Evolutionary conservation across 2,329 filamentous ascomycete species (phyloP).

Genomic region (Hypoxylon sp.): DNA sequence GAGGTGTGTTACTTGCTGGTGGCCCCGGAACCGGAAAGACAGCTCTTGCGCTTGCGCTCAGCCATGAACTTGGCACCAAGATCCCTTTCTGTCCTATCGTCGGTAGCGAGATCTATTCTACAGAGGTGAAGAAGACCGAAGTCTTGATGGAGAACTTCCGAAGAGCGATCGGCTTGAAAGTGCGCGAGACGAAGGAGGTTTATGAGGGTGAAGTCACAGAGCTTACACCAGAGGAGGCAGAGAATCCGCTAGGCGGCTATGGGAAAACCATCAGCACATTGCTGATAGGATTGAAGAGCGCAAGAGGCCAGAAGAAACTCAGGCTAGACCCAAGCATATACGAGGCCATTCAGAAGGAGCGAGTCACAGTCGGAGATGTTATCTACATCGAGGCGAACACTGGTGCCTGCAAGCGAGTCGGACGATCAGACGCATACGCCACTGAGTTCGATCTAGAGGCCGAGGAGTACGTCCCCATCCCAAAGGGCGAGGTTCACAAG

Average conservation of each 20-base stretch:
- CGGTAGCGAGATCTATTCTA: conserved; percentile 96
- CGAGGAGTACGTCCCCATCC: conserved; percentile 98
- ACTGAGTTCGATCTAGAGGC: conserved; percentile 99
- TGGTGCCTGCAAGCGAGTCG: conserved; percentile 96
- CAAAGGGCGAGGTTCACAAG: conserved; percentile 99
- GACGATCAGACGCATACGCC: conserved; percentile 94
- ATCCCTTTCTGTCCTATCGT: conserved; percentile 99
- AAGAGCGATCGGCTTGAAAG: conserved; percentile 94
- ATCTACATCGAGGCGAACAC: conserved; percentile 99
- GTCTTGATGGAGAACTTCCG: conserved; percentile 99
- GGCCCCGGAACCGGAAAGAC: conserved; percentile 98
- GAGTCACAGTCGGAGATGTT: conserved; percentile 95
- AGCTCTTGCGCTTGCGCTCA: conserved; percentile 92
- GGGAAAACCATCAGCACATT: conserved; percentile 98
- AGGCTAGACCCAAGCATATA: conserved; percentile 98
- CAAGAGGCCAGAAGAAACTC: conserved; percentile 97
- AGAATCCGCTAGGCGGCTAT: conserved; percentile 96
- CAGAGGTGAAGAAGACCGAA: conserved; percentile 99
- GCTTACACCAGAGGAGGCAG: conserved; percentile 95
- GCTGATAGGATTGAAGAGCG: conserved; percentile 93
- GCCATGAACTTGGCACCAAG: conserved; percentile 96
- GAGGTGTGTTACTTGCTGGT: conserved; percentile 92
- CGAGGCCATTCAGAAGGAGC: conserved; percentile 98
- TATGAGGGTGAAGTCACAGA: conserved; percentile 99
- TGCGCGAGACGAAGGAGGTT: conserved; percentile 98